Base-by-base conservation (phyloP, 2,329 filamentous ascomycete species). In the Tolypocladium pustulatum region DNA sequence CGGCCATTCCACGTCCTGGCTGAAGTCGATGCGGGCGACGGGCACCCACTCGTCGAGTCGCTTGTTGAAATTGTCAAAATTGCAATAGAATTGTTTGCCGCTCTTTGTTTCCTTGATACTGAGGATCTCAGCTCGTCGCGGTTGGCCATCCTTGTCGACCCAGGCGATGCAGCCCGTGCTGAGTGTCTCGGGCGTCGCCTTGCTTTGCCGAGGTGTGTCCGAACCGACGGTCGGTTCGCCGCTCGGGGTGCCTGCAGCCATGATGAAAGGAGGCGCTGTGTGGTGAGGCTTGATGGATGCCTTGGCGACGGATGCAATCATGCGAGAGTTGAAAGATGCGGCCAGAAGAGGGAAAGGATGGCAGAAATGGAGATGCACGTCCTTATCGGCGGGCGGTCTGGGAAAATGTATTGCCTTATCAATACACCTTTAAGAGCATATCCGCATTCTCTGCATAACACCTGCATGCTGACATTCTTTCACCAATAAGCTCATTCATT, bases 11-110 rank as follows among this genome's bases (percentile, higher is more conserved):
- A 99, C 94, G 67, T 97, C 92, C 65, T 91, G 87, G 1, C 82
- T 79, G 59, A 99, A 87, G 71, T 97, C 91, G 64, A 99, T 90
- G 40, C 94, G 84, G 40, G 84, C 80, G 36, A 88, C 83, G 1
- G 89, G 81, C 12, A 99, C 87, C 94, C 94, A 99, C 78, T 99
- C 94, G 76, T 83, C 78, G 15, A 84, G 74, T 64, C 80, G 81
- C 74, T 97, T 97, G 76, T 97, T 97, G 83, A 97, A 97, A 68
- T 96, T 95, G 69, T 96, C 91, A 72, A 97, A 97, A 73, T 97
- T 96, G 68, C 96, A 95, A 73, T 97, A 97, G 70, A 93, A 97
- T 58, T 90, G 89, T 43, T 90, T 88, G 20, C 89, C 87, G 67
- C 90, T 93, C 73, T 95, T 95, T 27, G 90, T 89, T 60, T 92